Evolutionary conservation across 2,329 filamentous ascomycete species (phyloP).

Genomic region (Pyricularia sp.): DNA sequence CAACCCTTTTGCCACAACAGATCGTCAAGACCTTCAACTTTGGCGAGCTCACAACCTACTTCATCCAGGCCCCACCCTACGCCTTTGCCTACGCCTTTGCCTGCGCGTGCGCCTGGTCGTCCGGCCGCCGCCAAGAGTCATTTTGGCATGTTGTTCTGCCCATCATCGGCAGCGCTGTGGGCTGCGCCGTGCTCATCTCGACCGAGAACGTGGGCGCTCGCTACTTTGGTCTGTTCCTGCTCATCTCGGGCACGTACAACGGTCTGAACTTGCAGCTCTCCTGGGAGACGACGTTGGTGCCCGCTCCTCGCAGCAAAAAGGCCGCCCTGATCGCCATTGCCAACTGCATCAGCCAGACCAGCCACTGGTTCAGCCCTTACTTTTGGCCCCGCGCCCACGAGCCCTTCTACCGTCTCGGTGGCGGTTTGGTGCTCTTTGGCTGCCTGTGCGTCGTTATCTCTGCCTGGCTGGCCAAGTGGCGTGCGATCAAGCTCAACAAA

Average conservation of each 20-base stretch:
- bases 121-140: background rate
- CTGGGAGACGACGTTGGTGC: conserved; percentile 1
- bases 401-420: conserved; percentile 1
- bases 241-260: background rate
- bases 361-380: conserved; percentile 4
- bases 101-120: background rate
- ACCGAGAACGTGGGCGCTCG: background rate
- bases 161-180: background rate
- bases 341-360: conserved; percentile 3
- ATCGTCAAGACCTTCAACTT: conserved; percentile 3
- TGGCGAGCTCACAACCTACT: background rate
- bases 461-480: background rate
- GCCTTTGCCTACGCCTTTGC: background rate
- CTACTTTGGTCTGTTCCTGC: background rate
- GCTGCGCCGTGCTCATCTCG: background rate
- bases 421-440: background rate
- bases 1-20: background rate
- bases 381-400: conserved; percentile 1
- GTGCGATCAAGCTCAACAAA: background rate
- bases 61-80: background rate
- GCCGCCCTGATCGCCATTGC: conserved; percentile 3
- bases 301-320: background rate
- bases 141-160: background rate
- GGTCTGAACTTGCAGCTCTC: conserved; percentile 3
- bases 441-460: background rate